Percentiles rank a stretch among this genome's conserved stretches.
These are phyloP conservation scores for Candolleomyces efflorescens DNA, from an alignment of 768 basidiomycete species.

Conservation along the genomic window DNA sequence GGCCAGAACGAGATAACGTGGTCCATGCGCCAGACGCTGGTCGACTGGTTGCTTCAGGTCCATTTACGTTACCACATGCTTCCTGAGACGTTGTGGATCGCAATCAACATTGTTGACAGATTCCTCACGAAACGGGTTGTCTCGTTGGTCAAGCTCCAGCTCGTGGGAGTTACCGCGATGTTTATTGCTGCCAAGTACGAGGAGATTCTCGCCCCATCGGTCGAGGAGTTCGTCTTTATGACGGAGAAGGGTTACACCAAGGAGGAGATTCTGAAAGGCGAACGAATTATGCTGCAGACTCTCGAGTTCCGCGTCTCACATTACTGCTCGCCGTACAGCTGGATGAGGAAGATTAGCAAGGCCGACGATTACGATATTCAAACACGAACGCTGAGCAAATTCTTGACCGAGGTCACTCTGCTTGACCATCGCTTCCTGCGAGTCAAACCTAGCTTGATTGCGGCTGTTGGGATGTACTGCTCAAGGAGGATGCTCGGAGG, in stretches of 20 bases:
- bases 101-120: conserved; percentile 93
- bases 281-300: conserved; percentile 92
- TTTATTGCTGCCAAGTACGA: conserved; percentile 99
- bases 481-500: conserved; percentile 92
- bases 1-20: conserved; percentile 90
- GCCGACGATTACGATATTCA: conserved; percentile 99
- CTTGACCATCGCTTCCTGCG: conserved; percentile 90
- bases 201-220: conserved; percentile 94
- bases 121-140: conserved; percentile 88
- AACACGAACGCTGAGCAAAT: conserved; percentile 95
- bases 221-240: conserved; percentile 99
- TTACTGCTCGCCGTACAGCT: conserved; percentile 98
- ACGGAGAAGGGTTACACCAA: conserved; percentile 91
- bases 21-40: conserved; percentile 93
- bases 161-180: conserved; percentile 98
- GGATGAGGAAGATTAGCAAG: conserved; percentile 98
- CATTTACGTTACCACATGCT: conserved; percentile 99
- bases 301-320: conserved; percentile 94
- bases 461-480: conserved; percentile 97
- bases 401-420: conserved; percentile 93
- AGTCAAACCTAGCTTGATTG: conserved; percentile 89
- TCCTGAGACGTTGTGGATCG: conserved; percentile 98
- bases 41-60: conserved; percentile 98
- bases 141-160: conserved; percentile 85
- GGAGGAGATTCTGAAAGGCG: conserved; percentile 97